Evolutionary conservation across 352 stramenopile genomes (phyloP).

Genomic region (Saprolegnia parasitica): DNA sequence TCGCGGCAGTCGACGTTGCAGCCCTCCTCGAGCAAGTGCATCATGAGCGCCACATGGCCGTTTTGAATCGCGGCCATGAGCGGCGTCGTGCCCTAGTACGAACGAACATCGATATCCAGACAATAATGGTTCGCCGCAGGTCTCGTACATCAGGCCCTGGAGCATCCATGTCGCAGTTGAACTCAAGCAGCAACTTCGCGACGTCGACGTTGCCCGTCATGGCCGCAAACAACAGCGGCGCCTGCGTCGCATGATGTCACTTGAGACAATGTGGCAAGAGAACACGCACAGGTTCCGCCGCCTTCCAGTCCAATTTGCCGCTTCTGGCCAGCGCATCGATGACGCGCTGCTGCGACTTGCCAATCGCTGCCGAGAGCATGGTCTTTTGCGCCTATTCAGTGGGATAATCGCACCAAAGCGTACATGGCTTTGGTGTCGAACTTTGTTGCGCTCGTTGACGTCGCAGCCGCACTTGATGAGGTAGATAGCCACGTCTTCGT

Average conservation of each 20-base stretch:
- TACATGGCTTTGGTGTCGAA: neutral
- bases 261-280: no score
- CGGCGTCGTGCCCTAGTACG: neutral
- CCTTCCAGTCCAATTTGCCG: neutral
- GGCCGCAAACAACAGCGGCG: slow-evolving; percentile 3
- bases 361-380: neutral
- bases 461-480: neutral
- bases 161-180: slow-evolving; percentile 5
- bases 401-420: no score
- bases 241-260: no score
- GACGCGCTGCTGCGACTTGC: neutral
- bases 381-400: neutral
- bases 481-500: slow-evolving; percentile 8
- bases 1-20: neutral
- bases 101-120: neutral
- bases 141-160: neutral
- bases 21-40: neutral
- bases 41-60: neutral
- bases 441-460: neutral
- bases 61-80: slow-evolving; percentile 8
- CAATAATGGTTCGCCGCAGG: neutral
- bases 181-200: neutral
- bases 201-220: neutral
- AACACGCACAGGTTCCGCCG: neutral
- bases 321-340: neutral